Evolutionary conservation across 2,329 filamentous ascomycete genomes (phyloP).

Genomic region (Beauveria medogensis): DNA sequence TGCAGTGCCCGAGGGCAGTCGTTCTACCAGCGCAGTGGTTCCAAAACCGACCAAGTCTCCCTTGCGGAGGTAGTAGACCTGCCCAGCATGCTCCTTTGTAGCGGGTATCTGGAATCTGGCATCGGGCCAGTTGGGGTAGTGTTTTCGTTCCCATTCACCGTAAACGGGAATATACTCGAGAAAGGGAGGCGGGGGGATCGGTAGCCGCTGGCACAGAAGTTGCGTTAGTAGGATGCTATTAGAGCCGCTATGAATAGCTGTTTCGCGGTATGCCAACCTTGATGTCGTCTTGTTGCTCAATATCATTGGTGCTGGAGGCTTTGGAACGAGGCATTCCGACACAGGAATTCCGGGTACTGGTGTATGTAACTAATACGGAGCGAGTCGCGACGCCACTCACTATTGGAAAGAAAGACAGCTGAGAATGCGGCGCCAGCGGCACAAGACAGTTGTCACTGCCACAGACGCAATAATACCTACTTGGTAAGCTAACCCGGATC

Average conservation of each 20-base stretch:
- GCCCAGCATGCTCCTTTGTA: conserved; percentile 10
- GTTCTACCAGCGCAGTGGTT: conserved; percentile 17
- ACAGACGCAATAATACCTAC: neutral
- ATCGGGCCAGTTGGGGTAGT: conserved; percentile 16
- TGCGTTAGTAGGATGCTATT: neutral
- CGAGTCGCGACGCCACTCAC: too few species aligned
- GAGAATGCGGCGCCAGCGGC: too few species aligned
- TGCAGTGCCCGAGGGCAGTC: conserved; percentile 16
- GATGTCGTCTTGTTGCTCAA: neutral
- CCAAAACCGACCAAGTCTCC: conserved; percentile 15
- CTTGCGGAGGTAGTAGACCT: conserved; percentile 18
- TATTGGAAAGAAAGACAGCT: neutral
- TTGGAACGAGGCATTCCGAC: neutral
- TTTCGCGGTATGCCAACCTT: neutral
- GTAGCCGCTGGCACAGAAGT: neutral
- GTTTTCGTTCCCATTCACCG: conserved; percentile 16
- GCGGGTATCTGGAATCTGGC: conserved; percentile 17
- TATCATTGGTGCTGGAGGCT: neutral
- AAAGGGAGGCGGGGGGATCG: neutral
- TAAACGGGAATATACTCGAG: conserved; percentile 14
- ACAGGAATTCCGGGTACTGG: too few species aligned
- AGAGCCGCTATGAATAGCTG: neutral
- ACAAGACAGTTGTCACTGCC: too few species aligned
- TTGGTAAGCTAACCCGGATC: neutral
- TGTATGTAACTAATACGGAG: too few species aligned